These are phyloP conservation scores for Cucurbita ficifolia DNA, from an alignment of 306 rosid genomes.

Conservation along the genomic window DNA sequence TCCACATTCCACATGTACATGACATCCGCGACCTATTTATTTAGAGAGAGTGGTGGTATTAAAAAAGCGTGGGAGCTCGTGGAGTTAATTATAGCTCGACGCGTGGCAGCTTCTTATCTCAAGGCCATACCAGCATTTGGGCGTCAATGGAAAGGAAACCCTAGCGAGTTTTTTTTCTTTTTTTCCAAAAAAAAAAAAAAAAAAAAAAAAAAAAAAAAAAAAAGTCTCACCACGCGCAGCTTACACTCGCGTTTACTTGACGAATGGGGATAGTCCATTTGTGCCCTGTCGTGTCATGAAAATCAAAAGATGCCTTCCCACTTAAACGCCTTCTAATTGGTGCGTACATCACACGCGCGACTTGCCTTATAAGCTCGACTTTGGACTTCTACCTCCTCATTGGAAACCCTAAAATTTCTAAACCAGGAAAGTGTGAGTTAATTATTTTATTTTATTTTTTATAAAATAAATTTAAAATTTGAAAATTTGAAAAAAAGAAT, in stretches of 20 bases:
- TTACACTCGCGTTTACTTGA: constrained; percentile 20
- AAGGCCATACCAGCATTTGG: constrained; percentile 20
- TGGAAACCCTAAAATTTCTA: constrained; percentile 3
- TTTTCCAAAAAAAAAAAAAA: neutral
- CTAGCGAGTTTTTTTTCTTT: constrained; percentile 17
- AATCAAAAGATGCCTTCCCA: constrained; percentile 53
- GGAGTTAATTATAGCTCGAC: neutral
- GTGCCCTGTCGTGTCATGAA: constrained; percentile 54
- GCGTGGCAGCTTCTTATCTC: constrained; percentile 36
- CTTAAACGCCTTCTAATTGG: constrained; percentile 32
- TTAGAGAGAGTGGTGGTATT: neutral
- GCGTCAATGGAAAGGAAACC: constrained; percentile 34
- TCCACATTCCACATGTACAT: constrained; percentile 5
- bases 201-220: neutral
- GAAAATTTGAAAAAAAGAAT: too few relatives aligned
- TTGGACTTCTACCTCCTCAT: neutral
- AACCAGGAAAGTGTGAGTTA: neutral
- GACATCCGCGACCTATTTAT: constrained; percentile 2
- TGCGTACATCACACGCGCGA: constrained; percentile 19
- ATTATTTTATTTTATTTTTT: too few relatives aligned
- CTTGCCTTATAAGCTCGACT: neutral
- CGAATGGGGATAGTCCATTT: constrained; percentile 10
- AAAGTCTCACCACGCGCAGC: constrained; percentile 23
- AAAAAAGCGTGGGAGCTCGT: neutral
- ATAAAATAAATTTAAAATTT: too few relatives aligned